Evolutionary conservation across 129 eudicot genomes (phyloP).

Genomic region (Helichrysum umbraculigerum): DNA sequence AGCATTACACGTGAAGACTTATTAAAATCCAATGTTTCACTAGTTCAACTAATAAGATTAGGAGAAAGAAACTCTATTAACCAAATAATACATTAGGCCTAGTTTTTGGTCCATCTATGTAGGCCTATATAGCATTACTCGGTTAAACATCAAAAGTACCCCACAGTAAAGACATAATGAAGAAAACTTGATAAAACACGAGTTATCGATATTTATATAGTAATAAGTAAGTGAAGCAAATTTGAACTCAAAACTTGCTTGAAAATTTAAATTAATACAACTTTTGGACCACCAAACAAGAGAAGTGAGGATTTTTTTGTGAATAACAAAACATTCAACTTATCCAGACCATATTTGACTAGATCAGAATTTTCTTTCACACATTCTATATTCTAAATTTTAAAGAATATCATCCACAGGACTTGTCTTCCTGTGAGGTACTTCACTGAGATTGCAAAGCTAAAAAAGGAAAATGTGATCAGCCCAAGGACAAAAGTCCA

Average conservation of each 20-base stretch:
- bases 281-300: not conserved
- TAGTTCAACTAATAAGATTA: too few species aligned
- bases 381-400: not conserved
- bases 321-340: not conserved
- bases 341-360: not conserved
- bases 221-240: not conserved
- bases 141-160: slow-evolving; percentile 2
- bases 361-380: slow-evolving; percentile 8
- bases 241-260: slow-evolving; percentile 1
- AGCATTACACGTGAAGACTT: not conserved
- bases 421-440: not conserved
- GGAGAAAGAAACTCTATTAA: too few species aligned
- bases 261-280: not conserved
- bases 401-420: not conserved
- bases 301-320: not conserved
- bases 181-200: not conserved
- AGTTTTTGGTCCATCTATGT: too few species aligned
- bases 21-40: not conserved
- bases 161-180: not conserved
- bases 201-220: not conserved
- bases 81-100: too few species aligned
- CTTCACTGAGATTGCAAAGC: slow-evolving; percentile 8
- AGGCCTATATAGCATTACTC: not conserved
- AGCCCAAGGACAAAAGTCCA: not conserved
- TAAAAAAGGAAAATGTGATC: not conserved